Evolutionary conservation across 2,329 filamentous ascomycete species (phyloP).

Genomic region (Pseudogymnoascus sp.): DNA sequence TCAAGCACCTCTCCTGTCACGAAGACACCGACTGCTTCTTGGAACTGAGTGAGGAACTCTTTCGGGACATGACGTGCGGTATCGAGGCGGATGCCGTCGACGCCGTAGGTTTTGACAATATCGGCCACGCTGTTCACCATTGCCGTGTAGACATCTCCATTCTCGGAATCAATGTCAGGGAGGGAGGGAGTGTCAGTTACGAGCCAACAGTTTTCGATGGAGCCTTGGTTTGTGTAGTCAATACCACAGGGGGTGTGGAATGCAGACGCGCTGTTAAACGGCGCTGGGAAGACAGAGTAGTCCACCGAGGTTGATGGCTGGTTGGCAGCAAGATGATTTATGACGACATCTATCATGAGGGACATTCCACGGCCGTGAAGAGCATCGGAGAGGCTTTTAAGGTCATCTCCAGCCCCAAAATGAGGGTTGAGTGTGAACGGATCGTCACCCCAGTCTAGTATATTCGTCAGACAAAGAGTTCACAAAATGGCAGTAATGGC

Average conservation of each 20-base stretch:
- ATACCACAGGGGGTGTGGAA: constrained; percentile 55
- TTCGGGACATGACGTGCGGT: constrained; percentile 39
- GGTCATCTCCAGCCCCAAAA: constrained; percentile 38
- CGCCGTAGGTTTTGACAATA: constrained; percentile 36
- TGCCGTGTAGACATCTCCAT: constrained; percentile 32
- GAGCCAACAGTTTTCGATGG: constrained; percentile 37
- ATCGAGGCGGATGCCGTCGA: constrained; percentile 43
- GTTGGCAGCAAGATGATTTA: constrained; percentile 44
- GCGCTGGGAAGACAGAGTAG: constrained; percentile 42
- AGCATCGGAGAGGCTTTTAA: constrained; percentile 36
- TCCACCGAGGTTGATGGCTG: constrained; percentile 41
- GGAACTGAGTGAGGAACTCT: constrained; percentile 49
- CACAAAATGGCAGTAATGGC: not conserved
- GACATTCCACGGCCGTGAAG: constrained; percentile 39
- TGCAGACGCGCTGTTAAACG: constrained; percentile 49
- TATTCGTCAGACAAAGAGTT: not conserved
- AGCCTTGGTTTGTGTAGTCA: constrained; percentile 45
- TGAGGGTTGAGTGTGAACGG: constrained; percentile 39
- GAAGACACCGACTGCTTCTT: constrained; percentile 48
- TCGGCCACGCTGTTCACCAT: constrained; percentile 34
- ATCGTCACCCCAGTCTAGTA: constrained; percentile 35
- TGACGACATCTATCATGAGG: constrained; percentile 42
- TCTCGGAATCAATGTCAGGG: constrained; percentile 40
- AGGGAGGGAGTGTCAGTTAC: constrained; percentile 40
- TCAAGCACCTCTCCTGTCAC: constrained; percentile 54